Percentiles rank a stretch among this genome's conserved stretches.
These are phyloP conservation scores for Entomortierella parvispora DNA, from an alignment of 192 early-diverging fungal species.

Conservation along the genomic window DNA sequence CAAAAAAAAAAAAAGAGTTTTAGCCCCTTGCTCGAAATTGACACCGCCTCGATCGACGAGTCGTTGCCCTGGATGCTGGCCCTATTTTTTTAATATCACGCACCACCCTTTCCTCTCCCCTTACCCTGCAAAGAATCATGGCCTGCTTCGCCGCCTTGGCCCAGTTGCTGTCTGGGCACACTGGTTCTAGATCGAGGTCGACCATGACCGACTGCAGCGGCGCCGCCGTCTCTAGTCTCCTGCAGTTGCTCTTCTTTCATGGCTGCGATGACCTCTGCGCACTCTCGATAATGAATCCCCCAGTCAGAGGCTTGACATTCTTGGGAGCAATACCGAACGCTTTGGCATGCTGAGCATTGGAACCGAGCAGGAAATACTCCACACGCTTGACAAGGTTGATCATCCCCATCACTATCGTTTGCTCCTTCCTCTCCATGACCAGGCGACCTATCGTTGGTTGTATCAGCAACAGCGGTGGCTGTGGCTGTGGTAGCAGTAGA, in stretches of 20 bases:
- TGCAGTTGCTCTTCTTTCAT: conserved; percentile 12
- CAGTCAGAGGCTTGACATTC: conserved; percentile 70
- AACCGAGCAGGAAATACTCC: conserved; percentile 39
- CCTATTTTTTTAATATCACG: too few species aligned
- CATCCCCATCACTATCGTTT: conserved; percentile 11
- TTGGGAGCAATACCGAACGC: conserved; percentile 66
- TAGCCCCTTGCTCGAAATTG: too few species aligned
- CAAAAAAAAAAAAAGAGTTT: background rate
- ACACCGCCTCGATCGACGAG: too few species aligned
- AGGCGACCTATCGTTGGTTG: background rate
- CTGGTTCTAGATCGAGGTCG: conserved; percentile 13
- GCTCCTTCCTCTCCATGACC: background rate
- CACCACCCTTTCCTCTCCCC: too few species aligned
- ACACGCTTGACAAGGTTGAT: conserved; percentile 43
- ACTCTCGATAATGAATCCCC: conserved; percentile 61
- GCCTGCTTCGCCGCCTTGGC: conserved; percentile 29
- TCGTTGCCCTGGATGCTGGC: too few species aligned
- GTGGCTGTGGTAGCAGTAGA: too few species aligned
- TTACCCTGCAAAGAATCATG: too few species aligned
- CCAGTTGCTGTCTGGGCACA: conserved; percentile 13
- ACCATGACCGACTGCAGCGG: background rate
- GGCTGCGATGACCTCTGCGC: conserved; percentile 46
- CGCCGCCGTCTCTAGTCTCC: background rate
- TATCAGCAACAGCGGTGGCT: background rate
- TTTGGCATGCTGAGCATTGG: conserved; percentile 48